A percentile compares a stretch with the other conserved stretches of the same genome.
phyloP scores from a whole-genome alignment of 2,329 filamentous ascomycete genomes.

The Rhinocladiella similis region DNA sequence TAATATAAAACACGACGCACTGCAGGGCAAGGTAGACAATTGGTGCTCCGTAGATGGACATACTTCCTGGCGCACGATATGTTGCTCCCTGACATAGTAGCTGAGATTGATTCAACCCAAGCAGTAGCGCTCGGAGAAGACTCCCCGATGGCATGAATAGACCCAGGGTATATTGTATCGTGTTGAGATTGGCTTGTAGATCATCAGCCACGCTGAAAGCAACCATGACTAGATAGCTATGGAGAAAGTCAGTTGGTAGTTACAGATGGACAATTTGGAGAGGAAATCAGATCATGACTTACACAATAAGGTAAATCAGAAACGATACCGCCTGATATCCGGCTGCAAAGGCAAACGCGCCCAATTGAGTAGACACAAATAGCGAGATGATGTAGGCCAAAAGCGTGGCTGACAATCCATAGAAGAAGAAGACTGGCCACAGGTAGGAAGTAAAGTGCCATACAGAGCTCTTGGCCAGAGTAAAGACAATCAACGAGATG shows the following conservation, averaged over 20 bases:
- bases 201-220: constrained; percentile 7
- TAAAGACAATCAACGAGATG: constrained; percentile 5
- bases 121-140: constrained; percentile 18
- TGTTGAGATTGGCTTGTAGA: constrained; percentile 10
- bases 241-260: too few relatives aligned
- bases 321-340: constrained; percentile 17
- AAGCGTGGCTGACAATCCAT: constrained; percentile 18
- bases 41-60: constrained; percentile 18
- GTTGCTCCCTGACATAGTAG: constrained; percentile 14
- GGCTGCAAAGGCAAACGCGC: constrained; percentile 23
- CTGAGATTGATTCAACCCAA: constrained; percentile 22
- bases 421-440: constrained; percentile 19
- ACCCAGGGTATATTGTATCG: constrained; percentile 21
- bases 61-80: constrained; percentile 9
- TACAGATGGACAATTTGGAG: too few relatives aligned
- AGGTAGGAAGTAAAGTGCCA: too few relatives aligned
- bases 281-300: not conserved
- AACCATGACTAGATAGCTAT: not conserved
- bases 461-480: too few relatives aligned
- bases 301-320: constrained; percentile 22
- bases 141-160: constrained; percentile 22
- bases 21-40: constrained; percentile 25
- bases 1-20: constrained; percentile 11
- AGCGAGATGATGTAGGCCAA: constrained; percentile 21
- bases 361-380: constrained; percentile 19